Evolutionary conservation across 805 yeast species (phyloP), one percentile per base, ranked within the genome.

Genomic region (Zygosaccharomyces bailii): DNA sequence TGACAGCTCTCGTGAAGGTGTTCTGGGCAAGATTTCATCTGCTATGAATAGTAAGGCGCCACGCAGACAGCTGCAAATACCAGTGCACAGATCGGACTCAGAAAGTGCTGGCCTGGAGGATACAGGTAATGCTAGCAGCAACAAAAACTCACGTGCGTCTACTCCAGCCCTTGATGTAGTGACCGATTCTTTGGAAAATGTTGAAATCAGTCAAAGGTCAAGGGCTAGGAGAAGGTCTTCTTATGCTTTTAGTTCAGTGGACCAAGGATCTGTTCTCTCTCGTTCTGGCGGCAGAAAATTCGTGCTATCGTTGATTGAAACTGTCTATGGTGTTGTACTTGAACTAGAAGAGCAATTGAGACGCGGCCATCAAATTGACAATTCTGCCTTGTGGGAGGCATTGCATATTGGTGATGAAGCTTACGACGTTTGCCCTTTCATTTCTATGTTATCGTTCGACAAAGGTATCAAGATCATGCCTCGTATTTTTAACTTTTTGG

Each of bases 381-480:
- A 70, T 18, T 59, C 60, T 6, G 74, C 71, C 19, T 73, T 90
- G 55, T 87, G 96, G 96, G 84, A 82, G 30, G 75, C 89, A 2
- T 73, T 89, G 51, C 85, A 80, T 57, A 77, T 89, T 41, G 79
- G 80, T 52, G 90, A 84, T 51, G 79, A 77, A 44, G 48, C 60
- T 39, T 53, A 53, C 46, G 78, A 82, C 43, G 80, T 80, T 21
- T 84, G 84, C 59, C 93, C 95, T 30, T 90, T 90, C 58, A 78
- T 89, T 42, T 87, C 89, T 53, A 80, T 87, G 61, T 74, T 91
- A 52, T 79, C 86, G 20, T 85, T 83, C 60, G 86, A 86, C 56
- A 91, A 91, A 68, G 93, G 95, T 45, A 80, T 88, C 71, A 90
- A 88, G 65, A 76, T 88, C 29, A 81, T 91, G 70, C 89, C 93